These are phyloP conservation scores for Oryza glaberrima DNA, from an alignment of 176 grass and related monocot genomes.

Conservation along the genomic window DNA sequence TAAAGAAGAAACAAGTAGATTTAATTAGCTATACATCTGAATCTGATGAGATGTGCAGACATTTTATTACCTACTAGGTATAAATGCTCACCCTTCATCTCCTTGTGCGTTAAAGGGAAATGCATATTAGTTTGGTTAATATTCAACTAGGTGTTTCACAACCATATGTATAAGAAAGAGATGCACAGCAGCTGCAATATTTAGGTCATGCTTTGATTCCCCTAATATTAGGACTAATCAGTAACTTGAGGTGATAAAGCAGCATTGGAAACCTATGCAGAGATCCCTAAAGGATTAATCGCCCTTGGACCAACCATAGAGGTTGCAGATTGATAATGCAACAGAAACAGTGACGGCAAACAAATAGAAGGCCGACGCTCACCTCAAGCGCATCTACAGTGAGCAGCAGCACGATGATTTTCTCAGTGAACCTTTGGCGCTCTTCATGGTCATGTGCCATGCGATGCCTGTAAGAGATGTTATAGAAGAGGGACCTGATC, in stretches of 20 bases:
- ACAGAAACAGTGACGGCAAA: background rate
- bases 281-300: background rate
- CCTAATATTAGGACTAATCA: no score
- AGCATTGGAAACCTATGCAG: background rate
- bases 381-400: slow-evolving; percentile 88
- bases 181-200: background rate
- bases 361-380: background rate
- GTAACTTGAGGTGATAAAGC: background rate
- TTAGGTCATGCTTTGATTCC: background rate
- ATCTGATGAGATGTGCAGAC: background rate
- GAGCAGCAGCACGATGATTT: slow-evolving; percentile 87
- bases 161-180: background rate
- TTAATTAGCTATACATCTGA: no score
- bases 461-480: slow-evolving; percentile 67
- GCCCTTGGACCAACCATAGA: background rate
- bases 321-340: background rate
- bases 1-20: no score
- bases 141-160: background rate
- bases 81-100: background rate
- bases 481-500: slow-evolving; percentile 75
- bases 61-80: background rate
- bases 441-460: slow-evolving; percentile 56
- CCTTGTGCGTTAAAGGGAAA: background rate
- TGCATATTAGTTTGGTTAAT: background rate
- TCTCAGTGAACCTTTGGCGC: slow-evolving; percentile 82